Evolutionary conservation across 2,329 filamentous ascomycete genomes (phyloP).

Genomic region (Aspergillus sclerotialis): DNA sequence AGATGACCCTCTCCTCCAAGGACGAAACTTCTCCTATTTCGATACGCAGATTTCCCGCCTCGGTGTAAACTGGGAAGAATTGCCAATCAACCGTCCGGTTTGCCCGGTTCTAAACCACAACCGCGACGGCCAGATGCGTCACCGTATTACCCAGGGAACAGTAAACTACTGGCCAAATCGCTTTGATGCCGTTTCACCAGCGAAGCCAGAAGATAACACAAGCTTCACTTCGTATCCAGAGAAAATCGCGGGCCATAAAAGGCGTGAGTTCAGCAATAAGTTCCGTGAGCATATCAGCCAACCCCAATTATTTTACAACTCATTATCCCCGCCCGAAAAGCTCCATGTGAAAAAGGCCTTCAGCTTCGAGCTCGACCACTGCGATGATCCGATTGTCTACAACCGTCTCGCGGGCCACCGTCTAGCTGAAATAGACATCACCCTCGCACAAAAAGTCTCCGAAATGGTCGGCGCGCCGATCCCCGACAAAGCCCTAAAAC

Average conservation of each 20-base stretch:
- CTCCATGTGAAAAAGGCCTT: conserved; percentile 51
- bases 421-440: conserved; percentile 63
- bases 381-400: conserved; percentile 71
- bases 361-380: conserved; percentile 43
- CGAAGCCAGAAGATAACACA: conserved; percentile 50
- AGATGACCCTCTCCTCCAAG: conserved; percentile 67
- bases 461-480: conserved; percentile 61
- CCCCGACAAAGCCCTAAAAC: conserved; percentile 46
- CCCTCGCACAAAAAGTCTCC: conserved; percentile 62
- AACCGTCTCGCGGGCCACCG: conserved; percentile 61
- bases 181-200: conserved; percentile 56
- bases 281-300: conserved; percentile 73
- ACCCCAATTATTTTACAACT: conserved; percentile 79
- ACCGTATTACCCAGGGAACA: conserved; percentile 65
- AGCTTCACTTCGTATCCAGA: conserved; percentile 63
- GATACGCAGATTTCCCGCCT: conserved; percentile 58
- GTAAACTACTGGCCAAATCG: conserved; percentile 79
- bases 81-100: conserved; percentile 69
- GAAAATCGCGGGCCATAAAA: conserved; percentile 63
- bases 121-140: conserved; percentile 65
- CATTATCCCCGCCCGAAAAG: conserved; percentile 41
- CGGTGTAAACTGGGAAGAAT: conserved; percentile 67
- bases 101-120: conserved; percentile 72
- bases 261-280: conserved; percentile 58
- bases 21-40: conserved; percentile 60